Evolutionary conservation across 2,329 filamentous ascomycete genomes (phyloP), one percentile per base, ranked within the genome.

Genomic region (Aureobasidium namibiae): DNA sequence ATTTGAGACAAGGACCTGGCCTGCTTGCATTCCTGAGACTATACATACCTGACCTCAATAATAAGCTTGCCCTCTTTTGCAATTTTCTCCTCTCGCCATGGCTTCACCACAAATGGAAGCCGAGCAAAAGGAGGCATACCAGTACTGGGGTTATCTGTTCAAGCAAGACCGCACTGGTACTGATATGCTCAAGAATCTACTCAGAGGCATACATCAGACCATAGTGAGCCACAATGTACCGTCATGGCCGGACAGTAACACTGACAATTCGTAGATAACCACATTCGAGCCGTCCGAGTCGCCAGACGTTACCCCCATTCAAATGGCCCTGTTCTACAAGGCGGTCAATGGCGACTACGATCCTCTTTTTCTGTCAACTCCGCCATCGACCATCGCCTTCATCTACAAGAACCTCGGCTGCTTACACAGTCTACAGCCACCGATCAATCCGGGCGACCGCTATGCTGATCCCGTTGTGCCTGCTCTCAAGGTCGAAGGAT

Each of bases 351-450:
- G 75, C 66, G 65, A 77, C 74, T 69, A 76, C 71, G 77, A 80
- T 60, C 70, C 76, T 24, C 82, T 97, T 57, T 97, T 97, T 71
- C 78, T 92, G 42, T 80, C 86, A 3, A 89, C 88, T 34, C 85
- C 88, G 21, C 76, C 86, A 61, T 77, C 84, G 38, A 86, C 87
- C 44, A 85, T 99, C 63, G 94, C 92, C 29, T 95, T 90, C 75
- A 94, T 96, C 64, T 97, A 95, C 80, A 88, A 90, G 68, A 89
- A 89, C 8, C 83, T 95, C 54, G 94, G 92, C 65, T 96, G 92
- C 71, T 88, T 91, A 67, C 92, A 97, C 74, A 86, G 85, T 52
- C 80, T 97, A 29, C 89, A 95, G 65, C 90, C 90, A 1, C 31
- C 59, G 5, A 63, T 65, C 14, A 72, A 73, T 49, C 82, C 84